A percentile compares a stretch with the other conserved stretches of the same genome.
These are phyloP conservation scores for Pichia sp. DNA, from an alignment of 1,139 yeast species.

Conservation along the genomic window DNA sequence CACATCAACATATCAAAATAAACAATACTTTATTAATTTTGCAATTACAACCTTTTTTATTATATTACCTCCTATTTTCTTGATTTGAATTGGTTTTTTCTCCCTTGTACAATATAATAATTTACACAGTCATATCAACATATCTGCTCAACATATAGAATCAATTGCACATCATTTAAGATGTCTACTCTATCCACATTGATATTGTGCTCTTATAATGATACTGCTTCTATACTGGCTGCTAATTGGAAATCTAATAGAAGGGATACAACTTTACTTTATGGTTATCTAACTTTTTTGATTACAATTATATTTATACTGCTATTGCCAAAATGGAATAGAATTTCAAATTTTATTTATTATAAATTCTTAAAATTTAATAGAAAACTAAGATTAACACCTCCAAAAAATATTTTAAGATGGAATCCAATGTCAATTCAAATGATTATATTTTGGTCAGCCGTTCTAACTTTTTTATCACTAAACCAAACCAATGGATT, in stretches of 20 bases:
- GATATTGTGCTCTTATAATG: not conserved
- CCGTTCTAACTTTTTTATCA: conserved; percentile 36
- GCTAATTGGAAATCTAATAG: conserved; percentile 15
- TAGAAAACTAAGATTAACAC: conserved; percentile 3
- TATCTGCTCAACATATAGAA: not conserved
- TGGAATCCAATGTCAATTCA: conserved; percentile 19
- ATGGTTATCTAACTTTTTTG: conserved; percentile 32
- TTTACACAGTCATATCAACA: not conserved
- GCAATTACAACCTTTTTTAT: too few species aligned
- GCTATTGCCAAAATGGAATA: conserved; percentile 28
- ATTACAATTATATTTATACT: conserved; percentile 28
- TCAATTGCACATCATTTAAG: not conserved
- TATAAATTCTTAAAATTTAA: conserved; percentile 9
- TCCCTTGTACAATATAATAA: not conserved
- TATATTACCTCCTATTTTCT: too few species aligned
- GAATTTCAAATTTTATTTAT: conserved; percentile 20
- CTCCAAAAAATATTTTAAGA: conserved; percentile 1
- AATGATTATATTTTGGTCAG: conserved; percentile 43
- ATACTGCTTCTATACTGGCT: not conserved
- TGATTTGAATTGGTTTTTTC: not conserved
- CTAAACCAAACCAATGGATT: conserved; percentile 35
- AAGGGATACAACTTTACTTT: conserved; percentile 26
- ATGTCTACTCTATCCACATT: not conserved
- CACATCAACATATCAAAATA: too few species aligned
- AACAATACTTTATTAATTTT: too few species aligned